Evolutionary conservation across 345 rosid species (phyloP).

Genomic region (Citrus australasica): DNA sequence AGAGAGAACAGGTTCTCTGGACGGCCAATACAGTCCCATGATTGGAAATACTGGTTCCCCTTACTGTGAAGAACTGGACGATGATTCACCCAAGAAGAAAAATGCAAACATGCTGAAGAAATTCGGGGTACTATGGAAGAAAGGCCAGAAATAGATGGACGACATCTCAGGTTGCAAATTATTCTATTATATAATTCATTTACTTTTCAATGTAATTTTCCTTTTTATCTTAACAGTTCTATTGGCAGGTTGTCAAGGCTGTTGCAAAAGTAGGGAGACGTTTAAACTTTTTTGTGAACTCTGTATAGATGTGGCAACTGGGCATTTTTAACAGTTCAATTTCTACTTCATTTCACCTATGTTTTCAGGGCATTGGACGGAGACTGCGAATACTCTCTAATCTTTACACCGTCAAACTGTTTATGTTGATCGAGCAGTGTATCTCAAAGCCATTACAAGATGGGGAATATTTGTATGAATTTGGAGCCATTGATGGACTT

Average conservation of each 20-base stretch:
- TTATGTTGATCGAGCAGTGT: background rate
- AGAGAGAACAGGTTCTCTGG: conserved; percentile 65
- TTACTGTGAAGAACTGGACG: conserved; percentile 74
- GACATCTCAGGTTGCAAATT: background rate
- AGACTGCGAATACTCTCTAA: background rate
- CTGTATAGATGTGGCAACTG: conserved; percentile 10
- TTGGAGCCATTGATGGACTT: background rate
- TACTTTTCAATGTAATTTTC: background rate
- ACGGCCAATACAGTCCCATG: conserved; percentile 35
- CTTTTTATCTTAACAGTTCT: background rate
- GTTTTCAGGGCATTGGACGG: background rate
- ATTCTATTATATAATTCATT: background rate
- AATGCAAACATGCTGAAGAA: conserved; percentile 87
- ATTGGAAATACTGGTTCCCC: conserved; percentile 54
- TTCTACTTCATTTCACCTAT: background rate
- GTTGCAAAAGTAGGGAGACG: background rate
- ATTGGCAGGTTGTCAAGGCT: background rate
- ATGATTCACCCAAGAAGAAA: conserved; percentile 89
- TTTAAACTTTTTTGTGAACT: background rate
- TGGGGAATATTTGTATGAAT: background rate
- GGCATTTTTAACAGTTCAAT: conserved; percentile 3
- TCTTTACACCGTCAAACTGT: background rate
- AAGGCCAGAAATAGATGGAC: conserved; percentile 57
- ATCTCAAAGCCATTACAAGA: background rate
- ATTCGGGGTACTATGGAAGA: conserved; percentile 88